These are phyloP conservation scores for Vitis labrusca DNA, from an alignment of 164 flowering plant genomes.

Conservation along the genomic window DNA sequence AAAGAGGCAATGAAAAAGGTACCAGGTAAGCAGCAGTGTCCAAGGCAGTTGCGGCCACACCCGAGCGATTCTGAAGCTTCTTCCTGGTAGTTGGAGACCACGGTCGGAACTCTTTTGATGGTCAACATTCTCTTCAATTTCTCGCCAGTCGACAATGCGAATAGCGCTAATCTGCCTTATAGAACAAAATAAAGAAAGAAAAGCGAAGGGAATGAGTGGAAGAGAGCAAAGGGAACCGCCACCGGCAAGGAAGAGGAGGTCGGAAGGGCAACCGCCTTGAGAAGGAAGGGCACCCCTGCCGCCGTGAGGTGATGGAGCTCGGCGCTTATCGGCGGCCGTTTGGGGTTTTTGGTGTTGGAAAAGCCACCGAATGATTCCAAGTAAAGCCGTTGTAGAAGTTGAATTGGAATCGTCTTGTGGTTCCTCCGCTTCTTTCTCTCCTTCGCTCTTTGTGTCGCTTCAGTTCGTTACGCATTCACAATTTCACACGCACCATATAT, in stretches of 20 bases:
- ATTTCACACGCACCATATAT: too few relatives aligned
- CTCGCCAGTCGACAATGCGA: background rate
- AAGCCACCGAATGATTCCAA: too few relatives aligned
- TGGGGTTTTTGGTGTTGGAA: too few relatives aligned
- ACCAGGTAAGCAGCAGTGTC: slow-evolving; percentile 73
- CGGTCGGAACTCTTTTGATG: slow-evolving; percentile 80
- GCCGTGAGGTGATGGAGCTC: slow-evolving; percentile 70
- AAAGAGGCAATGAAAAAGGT: slow-evolving; percentile 5
- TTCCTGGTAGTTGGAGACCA: slow-evolving; percentile 71
- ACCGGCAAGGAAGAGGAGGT: slow-evolving; percentile 75
- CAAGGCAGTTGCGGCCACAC: slow-evolving; percentile 74
- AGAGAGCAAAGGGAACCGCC: slow-evolving; percentile 33
- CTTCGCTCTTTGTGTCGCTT: too few relatives aligned
- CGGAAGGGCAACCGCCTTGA: slow-evolving; percentile 79
- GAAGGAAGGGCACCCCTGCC: slow-evolving; percentile 81
- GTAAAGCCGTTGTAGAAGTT: too few relatives aligned
- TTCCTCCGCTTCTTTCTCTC: too few relatives aligned
- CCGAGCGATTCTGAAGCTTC: slow-evolving; percentile 28
- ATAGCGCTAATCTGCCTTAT: background rate
- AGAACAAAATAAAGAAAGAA: background rate
- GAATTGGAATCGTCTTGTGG: too few relatives aligned
- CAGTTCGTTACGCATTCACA: too few relatives aligned
- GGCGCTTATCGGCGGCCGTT: background rate
- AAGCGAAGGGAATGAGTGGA: background rate
- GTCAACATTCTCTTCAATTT: slow-evolving; percentile 38